Percentiles rank a stretch among this genome's conserved stretches.
Evolutionary conservation across 176 grass and related monocot genomes (phyloP).

Genomic region (Bothriochloa decipiens): DNA sequence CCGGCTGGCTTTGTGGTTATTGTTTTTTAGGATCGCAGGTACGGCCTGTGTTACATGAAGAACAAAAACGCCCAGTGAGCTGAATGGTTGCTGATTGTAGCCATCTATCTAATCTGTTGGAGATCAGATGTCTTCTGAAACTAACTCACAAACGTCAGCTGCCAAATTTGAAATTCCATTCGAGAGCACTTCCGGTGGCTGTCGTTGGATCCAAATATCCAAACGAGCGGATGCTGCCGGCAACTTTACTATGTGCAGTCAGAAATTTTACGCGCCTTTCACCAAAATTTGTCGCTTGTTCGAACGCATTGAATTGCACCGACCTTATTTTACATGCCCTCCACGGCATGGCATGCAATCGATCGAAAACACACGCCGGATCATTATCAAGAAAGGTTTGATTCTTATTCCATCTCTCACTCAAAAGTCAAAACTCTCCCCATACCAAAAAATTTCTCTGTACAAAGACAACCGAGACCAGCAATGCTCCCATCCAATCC

Average conservation of each 20-base stretch:
- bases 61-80: neutral
- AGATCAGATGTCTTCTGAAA: neutral
- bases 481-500: neutral
- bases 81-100: no score
- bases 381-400: slow-evolving; percentile 26
- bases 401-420: slow-evolving; percentile 37
- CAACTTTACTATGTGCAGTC: neutral
- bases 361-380: neutral
- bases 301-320: neutral
- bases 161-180: neutral
- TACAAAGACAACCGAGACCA: slow-evolving; percentile 11
- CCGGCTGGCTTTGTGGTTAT: neutral
- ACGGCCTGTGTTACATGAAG: neutral
- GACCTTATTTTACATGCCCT: neutral
- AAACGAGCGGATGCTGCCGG: neutral
- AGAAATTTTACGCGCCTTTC: neutral
- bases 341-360: neutral
- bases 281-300: neutral
- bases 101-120: no score
- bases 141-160: neutral
- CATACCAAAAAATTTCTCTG: slow-evolving; percentile 34
- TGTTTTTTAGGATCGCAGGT: neutral
- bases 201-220: no score
- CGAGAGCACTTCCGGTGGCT: neutral
- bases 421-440: slow-evolving; percentile 12